Evolutionary conservation across 2,329 filamentous ascomycete species (phyloP), one percentile per base, ranked within the genome.

Genomic region (Cadophora malorum): DNA sequence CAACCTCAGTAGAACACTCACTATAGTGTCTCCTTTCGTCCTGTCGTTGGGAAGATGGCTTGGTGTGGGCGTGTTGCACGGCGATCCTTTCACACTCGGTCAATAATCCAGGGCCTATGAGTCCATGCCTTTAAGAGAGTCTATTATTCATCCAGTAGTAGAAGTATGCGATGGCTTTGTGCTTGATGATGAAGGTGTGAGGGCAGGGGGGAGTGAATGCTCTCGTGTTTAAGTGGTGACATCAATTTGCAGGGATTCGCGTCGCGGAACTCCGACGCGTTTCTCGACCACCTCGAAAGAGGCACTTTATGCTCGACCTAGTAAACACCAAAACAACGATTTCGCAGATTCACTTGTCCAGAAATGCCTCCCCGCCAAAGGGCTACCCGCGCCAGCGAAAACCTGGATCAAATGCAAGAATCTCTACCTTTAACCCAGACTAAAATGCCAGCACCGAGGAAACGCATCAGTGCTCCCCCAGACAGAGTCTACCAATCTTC

Each of bases 401-500:
- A 31, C 19, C 14, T 47, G 12, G 31, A 35, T 41, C 61, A 38
- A 45, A 31, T 35, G 10, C 31, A 12, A 9, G 49, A 35, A 45
- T 19, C 31, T 6, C 35, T 23, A 50, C 52, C 52, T 31, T 45
- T 59, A 21, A 59, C 56, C 4, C 45, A 59, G 41, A 35, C 61
- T 21, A 74, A 55, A 33, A 73, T 76, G 71, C 69, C 74, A 38
- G 10, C 38, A 12, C 69, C 70, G 8, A 67, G 68, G 66, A 69
- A 63, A 49, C 70, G 69, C 16, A 66, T 69, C 23, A 74, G 67
- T 28, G 73, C 73, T 19, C 74, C 76, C 9, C 64, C 63, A 49
- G 64, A 65, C 28, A 70, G 75, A 49, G 72, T 76, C 25, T 77
- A 77, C 56, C 72, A 73, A 65, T 72, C 74, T 4, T 59, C 70